Base-by-base conservation (phyloP, 2,329 filamentous ascomycete species). In the Phaeosphaeria sp. region DNA sequence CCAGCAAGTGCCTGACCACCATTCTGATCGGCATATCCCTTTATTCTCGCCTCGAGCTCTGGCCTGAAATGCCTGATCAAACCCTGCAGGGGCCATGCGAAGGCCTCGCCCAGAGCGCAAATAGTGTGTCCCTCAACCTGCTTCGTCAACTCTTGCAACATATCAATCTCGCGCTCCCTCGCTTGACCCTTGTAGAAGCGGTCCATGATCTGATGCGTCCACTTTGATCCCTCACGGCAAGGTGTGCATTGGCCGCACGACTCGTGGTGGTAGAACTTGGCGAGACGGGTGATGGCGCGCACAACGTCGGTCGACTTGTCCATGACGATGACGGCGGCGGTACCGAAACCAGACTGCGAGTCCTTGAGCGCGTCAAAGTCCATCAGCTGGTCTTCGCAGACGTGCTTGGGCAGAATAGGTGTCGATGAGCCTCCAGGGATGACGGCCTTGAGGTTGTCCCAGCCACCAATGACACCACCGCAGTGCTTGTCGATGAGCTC, bases 61-160 rank as follows among this genome's bases (percentile, higher is more conserved):
- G 94, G 95, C 72, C 95, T 88, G 86, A 99, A 99, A 82, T 99
- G 95, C 74, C 95, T 90, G 80, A 99, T 99, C 59, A 99, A 87
- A 78, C 95, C 95, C 82, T 99, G 95, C 67, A 99, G 90, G 64
- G 95, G 95, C 95, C 95, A 99, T 64, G 95, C 93, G 71, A 99
- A 99, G 62, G 95, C 95, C 84, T 99, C 95, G 58, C 95, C 95
- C 64, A 99, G 84, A 80, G 94, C 95, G 81, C 95, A 99, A 74
- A 99, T 99, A 48, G 95, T 98, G 84, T 99, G 95, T 11, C 95
- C 95, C 83, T 99, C 95, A 61, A 99, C 95, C 82, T 99, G 95
- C 86, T 99, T 99, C 63, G 95, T 99, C 69, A 99, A 83, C 84
- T 99, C 95, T 83, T 97, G 95, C 67, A 99, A 87, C 95, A 99